A percentile compares a stretch with the other conserved stretches of the same genome.
These are phyloP conservation scores for Suhomyces xylopsoci DNA, from an alignment of 805 yeast species.

Conservation along the genomic window DNA sequence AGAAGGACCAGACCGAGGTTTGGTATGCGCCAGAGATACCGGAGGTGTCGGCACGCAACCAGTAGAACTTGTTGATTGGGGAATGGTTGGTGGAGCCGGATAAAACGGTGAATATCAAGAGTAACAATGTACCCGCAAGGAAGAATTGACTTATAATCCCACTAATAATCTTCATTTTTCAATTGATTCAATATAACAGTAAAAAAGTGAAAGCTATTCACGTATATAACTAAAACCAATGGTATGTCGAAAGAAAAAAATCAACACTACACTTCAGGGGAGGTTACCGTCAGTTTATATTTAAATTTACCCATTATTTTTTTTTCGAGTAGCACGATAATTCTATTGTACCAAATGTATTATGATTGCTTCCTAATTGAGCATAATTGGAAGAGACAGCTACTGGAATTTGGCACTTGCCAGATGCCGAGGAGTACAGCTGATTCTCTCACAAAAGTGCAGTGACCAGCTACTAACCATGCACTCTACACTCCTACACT, in stretches of 20 bases:
- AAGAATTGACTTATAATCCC: slow-evolving; percentile 37
- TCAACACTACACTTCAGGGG: background rate
- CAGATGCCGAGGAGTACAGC: background rate
- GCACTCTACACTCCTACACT: background rate
- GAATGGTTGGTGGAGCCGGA: slow-evolving; percentile 58
- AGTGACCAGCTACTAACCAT: background rate
- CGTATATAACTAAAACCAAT: background rate
- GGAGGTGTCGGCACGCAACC: slow-evolving; percentile 75
- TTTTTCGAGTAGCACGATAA: background rate
- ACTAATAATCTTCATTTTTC: slow-evolving; percentile 28
- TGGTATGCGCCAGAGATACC: slow-evolving; percentile 48
- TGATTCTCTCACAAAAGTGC: background rate
- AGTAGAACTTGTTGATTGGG: slow-evolving; percentile 70
- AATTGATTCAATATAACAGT: background rate
- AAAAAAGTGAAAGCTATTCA: background rate
- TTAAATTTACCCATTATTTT: background rate
- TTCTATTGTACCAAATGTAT: slow-evolving; percentile 2
- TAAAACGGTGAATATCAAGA: slow-evolving; percentile 59
- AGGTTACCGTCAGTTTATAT: background rate
- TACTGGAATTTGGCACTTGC: background rate
- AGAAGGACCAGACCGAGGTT: slow-evolving; percentile 76
- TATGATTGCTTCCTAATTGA: slow-evolving; percentile 5
- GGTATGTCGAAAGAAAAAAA: background rate
- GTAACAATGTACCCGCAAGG: slow-evolving; percentile 46
- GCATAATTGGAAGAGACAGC: background rate